Evolutionary conservation across 192 early-diverging fungal species (phyloP).

Genomic region (Phlyctochytrium arcticum): DNA sequence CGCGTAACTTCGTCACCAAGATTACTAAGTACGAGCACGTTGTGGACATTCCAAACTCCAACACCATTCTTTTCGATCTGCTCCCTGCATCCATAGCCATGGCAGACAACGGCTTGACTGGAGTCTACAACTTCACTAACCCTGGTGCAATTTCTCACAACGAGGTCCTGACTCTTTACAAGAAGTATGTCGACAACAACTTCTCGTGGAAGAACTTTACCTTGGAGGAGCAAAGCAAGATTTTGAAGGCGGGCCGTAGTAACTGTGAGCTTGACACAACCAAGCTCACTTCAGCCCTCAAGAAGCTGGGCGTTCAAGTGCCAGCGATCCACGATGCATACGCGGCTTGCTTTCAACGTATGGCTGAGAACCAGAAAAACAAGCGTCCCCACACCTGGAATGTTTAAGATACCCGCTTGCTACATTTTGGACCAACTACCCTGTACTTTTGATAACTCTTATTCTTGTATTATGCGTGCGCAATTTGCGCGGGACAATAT

Average conservation of each 20-base stretch:
- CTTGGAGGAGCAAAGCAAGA: slow-evolving; percentile 24
- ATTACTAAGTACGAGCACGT: slow-evolving; percentile 26
- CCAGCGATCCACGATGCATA: slow-evolving; percentile 24
- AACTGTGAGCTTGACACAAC: slow-evolving; percentile 31
- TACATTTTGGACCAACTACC: no score
- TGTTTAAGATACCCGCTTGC: no score
- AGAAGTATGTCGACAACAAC: slow-evolving; percentile 22
- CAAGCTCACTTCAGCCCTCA: slow-evolving; percentile 10
- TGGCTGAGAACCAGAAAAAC: slow-evolving; percentile 23
- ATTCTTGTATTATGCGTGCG: no score
- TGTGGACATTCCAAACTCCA: slow-evolving; percentile 30
- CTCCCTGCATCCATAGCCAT: slow-evolving; percentile 15
- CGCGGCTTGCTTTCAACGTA: slow-evolving; percentile 27
- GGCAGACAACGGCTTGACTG: slow-evolving; percentile 8
- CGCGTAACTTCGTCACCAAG: slow-evolving; percentile 30
- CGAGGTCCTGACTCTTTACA: slow-evolving; percentile 25
- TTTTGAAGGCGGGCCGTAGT: slow-evolving; percentile 23
- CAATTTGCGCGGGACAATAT: no score
- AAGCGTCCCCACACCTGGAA: no score
- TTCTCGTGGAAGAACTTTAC: slow-evolving; percentile 31
- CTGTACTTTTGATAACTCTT: no score
- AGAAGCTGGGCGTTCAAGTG: slow-evolving; percentile 16
- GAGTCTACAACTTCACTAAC: slow-evolving; percentile 28
- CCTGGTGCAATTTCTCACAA: slow-evolving; percentile 31
- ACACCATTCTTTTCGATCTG: slow-evolving; percentile 23